A percentile compares a stretch with the other conserved stretches of the same genome.
phyloP scores from a whole-genome alignment of 2,329 filamentous ascomycete species.

The Stagonosporopsis vannaccii region DNA sequence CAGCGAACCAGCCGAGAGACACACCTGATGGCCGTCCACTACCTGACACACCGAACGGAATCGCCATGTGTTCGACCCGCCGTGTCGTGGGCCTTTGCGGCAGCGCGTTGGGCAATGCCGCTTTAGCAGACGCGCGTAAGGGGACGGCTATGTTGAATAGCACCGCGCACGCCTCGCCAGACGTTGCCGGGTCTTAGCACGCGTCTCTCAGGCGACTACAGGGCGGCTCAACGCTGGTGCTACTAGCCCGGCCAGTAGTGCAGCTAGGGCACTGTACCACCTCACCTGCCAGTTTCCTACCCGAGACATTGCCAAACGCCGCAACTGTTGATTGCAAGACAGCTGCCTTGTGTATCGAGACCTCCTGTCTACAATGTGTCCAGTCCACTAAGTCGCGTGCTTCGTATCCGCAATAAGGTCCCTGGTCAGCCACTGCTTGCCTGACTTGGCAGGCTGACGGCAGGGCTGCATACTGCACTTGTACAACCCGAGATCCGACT shows the following conservation, averaged over 20 bases:
- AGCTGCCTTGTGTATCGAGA: background rate
- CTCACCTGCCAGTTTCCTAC: background rate
- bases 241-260: background rate
- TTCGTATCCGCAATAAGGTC: slow-evolving; percentile 4
- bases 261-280: background rate
- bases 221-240: background rate
- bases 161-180: background rate
- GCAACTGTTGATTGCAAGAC: background rate
- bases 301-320: background rate
- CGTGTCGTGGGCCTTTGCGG: background rate
- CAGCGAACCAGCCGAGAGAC: background rate
- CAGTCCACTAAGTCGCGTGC: slow-evolving; percentile 4
- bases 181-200: background rate
- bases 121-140: slow-evolving; percentile 6
- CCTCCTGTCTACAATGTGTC: background rate
- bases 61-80: background rate
- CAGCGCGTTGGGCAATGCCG: background rate
- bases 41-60: background rate
- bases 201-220: background rate
- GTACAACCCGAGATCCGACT: background rate
- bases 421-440: background rate
- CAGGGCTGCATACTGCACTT: background rate
- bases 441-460: slow-evolving; percentile 6
- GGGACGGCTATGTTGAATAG: background rate
- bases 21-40: background rate